Percentiles rank a stretch among this genome's conserved stretches.
phyloP scores from a whole-genome alignment of 768 basidiomycete genomes.

The Paxillus involutus region DNA sequence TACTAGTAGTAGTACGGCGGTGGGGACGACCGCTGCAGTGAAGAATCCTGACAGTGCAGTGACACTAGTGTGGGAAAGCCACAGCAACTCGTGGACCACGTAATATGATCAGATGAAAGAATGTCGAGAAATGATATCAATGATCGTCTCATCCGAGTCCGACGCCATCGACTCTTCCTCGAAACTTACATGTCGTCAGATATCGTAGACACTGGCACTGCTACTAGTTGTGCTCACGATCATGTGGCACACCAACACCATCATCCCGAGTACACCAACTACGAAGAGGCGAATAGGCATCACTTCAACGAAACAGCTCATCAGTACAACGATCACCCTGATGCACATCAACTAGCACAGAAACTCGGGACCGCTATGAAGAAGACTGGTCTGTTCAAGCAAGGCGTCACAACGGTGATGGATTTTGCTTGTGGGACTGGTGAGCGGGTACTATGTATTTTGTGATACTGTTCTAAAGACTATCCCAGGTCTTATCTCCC shows the following conservation, averaged over 20 bases:
- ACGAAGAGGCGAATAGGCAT: conserved; percentile 24
- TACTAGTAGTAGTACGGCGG: too few species aligned
- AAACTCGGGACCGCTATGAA: conserved; percentile 28
- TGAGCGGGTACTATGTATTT: conserved; percentile 20
- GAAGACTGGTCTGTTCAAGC: conserved; percentile 48
- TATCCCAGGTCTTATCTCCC: conserved; percentile 57
- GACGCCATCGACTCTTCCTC: background rate
- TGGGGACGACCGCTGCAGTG: too few species aligned
- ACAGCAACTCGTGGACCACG: background rate
- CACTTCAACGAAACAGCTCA: conserved; percentile 26
- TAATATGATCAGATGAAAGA: background rate
- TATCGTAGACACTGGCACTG: background rate
- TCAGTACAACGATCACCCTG: conserved; percentile 24
- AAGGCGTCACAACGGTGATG: conserved; percentile 56
- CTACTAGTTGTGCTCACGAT: background rate
- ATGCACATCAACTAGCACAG: conserved; percentile 19
- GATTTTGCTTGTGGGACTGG: conserved; percentile 80
- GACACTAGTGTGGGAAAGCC: too few species aligned
- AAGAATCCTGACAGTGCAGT: too few species aligned
- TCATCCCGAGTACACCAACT: background rate
- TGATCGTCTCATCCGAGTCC: background rate
- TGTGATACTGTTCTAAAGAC: background rate
- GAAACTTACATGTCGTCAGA: background rate
- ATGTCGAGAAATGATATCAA: background rate
- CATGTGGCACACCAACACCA: background rate